Conservation (phyloP, 371 early-diverging fungal species). For the Mucor irregularis region DNA sequence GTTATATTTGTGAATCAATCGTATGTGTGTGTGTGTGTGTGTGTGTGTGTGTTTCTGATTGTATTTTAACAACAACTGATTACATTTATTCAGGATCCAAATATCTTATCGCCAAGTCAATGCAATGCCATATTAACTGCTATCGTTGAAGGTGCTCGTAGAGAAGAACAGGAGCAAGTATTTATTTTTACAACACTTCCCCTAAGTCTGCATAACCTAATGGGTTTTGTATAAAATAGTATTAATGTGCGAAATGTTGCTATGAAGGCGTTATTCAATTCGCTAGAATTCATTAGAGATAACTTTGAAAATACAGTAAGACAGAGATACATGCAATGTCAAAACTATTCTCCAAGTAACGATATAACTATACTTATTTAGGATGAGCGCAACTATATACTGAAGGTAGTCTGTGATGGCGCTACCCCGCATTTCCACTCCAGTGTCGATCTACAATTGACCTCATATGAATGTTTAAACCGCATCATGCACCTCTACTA, state of each 20-base stretch:
- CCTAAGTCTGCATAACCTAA: too few relatives aligned
- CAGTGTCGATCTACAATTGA: neutral
- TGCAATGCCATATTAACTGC: slow-evolving; percentile 1
- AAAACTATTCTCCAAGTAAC: too few relatives aligned
- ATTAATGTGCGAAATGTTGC: neutral
- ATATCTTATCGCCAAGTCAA: neutral
- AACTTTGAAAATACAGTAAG: slow-evolving; percentile 6
- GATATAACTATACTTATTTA: too few relatives aligned
- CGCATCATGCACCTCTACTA: neutral
- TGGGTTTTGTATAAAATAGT: neutral
- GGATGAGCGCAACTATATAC: slow-evolving; percentile 3
- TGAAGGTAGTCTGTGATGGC: slow-evolving; percentile 8
- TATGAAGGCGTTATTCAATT: neutral
- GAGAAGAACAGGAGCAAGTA: neutral
- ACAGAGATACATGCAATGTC: too few relatives aligned
- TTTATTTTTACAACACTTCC: too few relatives aligned
- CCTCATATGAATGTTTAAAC: slow-evolving; percentile 3
- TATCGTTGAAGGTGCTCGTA: slow-evolving; percentile 2
- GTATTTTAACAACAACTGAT: neutral
- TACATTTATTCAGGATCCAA: neutral
- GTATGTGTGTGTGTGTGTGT: neutral
- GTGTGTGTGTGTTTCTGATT: too few relatives aligned
- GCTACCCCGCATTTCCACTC: neutral
- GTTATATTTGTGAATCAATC: slow-evolving; percentile 6
- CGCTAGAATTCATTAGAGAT: neutral